Evolutionary conservation across 352 stramenopile species (phyloP).

Genomic region (Pythium coloratum): DNA sequence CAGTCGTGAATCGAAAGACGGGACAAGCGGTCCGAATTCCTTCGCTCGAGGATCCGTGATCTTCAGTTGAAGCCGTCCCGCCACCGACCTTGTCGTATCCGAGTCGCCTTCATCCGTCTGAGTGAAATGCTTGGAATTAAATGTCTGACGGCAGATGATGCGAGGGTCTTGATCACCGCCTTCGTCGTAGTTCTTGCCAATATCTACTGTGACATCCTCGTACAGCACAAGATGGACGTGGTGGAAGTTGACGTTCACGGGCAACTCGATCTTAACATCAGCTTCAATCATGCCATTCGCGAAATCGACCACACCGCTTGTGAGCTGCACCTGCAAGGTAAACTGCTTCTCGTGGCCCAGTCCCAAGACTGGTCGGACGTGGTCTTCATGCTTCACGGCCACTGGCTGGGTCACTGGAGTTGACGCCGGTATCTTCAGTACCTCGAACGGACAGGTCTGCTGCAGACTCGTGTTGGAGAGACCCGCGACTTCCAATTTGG

Average conservation of each 20-base stretch:
- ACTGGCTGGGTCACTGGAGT: not conserved
- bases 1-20: not conserved
- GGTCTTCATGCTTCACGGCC: not conserved
- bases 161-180: not conserved
- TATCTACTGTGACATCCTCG: constrained; percentile 10
- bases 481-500: not conserved
- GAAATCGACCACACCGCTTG: constrained; percentile 1
- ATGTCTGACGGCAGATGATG: constrained; percentile 1
- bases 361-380: not conserved
- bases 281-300: not conserved
- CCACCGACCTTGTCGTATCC: not conserved
- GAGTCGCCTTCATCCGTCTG: not conserved
- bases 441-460: not conserved
- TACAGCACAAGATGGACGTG: constrained; percentile 13
- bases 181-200: constrained; percentile 2
- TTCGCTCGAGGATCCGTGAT: constrained; percentile 1
- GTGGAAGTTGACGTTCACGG: constrained; percentile 1
- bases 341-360: not conserved
- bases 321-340: constrained; percentile 1
- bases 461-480: not conserved
- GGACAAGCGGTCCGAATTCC: not conserved
- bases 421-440: not conserved
- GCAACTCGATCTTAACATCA: not conserved
- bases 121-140: not conserved
- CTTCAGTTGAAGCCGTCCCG: not conserved